Evolutionary conservation across 2,329 filamentous ascomycete species (phyloP).

Genomic region (Amylocarpus encephaloides): DNA sequence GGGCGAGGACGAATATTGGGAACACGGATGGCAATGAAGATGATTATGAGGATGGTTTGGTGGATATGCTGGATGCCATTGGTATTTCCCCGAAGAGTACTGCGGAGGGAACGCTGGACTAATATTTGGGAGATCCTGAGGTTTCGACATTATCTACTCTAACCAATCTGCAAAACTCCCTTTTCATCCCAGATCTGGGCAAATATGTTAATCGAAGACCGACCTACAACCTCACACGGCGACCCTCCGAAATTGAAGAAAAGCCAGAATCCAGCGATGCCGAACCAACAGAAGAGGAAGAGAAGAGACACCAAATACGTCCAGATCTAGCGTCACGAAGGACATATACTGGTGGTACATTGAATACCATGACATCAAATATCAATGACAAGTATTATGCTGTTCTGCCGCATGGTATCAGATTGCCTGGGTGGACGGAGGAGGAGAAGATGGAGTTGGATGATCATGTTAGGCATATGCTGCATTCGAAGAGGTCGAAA

Average conservation of each 20-base stretch:
- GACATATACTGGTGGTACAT: conserved; percentile 20
- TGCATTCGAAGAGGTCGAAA: conserved; percentile 72
- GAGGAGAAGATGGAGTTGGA: conserved; percentile 72
- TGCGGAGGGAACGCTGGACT: conserved; percentile 1
- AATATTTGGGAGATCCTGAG: conserved; percentile 25
- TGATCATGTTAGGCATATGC: conserved; percentile 78
- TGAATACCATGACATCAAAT: conserved; percentile 59
- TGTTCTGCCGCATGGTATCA: conserved; percentile 68
- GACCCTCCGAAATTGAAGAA: conserved; percentile 28
- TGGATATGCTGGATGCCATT: conserved; percentile 62
- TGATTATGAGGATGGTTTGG: conserved; percentile 56
- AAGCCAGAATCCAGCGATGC: conserved; percentile 6
- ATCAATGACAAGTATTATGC: conserved; percentile 69
- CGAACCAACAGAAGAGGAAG: conserved; percentile 6
- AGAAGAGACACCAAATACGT: conserved; percentile 13
- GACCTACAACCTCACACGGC: conserved; percentile 65
- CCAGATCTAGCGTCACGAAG: conserved; percentile 11
- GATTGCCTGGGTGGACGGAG: conserved; percentile 66
- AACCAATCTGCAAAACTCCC: conserved; percentile 84
- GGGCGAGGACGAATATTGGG: conserved; percentile 18
- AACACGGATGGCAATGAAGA: conserved; percentile 5
- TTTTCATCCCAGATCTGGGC: conserved; percentile 80
- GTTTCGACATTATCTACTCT: conserved; percentile 76
- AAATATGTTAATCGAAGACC: conserved; percentile 68
- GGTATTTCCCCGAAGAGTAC: conserved; percentile 40